These are phyloP conservation scores for Penicillium sp. DNA, from an alignment of 2,329 filamentous ascomycete species.

Conservation along the genomic window DNA sequence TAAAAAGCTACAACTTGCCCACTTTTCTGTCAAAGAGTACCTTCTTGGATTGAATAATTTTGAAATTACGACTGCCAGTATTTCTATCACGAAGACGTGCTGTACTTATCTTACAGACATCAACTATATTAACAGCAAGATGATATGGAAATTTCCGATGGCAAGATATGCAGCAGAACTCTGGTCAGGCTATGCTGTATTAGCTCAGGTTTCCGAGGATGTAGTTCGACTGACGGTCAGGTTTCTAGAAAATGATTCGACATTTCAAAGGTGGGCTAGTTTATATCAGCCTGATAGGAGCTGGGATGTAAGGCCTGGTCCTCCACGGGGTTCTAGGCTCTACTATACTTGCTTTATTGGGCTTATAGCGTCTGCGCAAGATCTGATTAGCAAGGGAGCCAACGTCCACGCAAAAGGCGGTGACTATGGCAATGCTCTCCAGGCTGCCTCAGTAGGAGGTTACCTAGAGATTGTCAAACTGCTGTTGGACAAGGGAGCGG, in stretches of 20 bases:
- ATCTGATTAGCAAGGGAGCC: neutral
- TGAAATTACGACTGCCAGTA: neutral
- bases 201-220: neutral
- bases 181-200: neutral
- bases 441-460: neutral
- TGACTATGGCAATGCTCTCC: no score
- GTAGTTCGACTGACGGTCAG: neutral
- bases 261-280: neutral
- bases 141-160: neutral
- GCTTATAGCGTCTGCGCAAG: neutral
- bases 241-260: neutral
- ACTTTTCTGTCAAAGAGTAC: conserved; percentile 7
- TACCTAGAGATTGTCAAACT: neutral
- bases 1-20: conserved; percentile 1
- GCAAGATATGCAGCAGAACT: neutral
- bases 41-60: neutral
- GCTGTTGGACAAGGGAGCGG: no score
- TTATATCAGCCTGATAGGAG: neutral
- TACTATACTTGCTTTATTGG: neutral
- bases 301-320: neutral
- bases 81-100: neutral
- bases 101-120: neutral
- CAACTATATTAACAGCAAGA: neutral
- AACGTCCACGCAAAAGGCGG: no score
- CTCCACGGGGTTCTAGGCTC: neutral